These are phyloP conservation scores for Colletotrichum ledebouriae DNA, from an alignment of 2,329 filamentous ascomycete genomes.

Conservation along the genomic window DNA sequence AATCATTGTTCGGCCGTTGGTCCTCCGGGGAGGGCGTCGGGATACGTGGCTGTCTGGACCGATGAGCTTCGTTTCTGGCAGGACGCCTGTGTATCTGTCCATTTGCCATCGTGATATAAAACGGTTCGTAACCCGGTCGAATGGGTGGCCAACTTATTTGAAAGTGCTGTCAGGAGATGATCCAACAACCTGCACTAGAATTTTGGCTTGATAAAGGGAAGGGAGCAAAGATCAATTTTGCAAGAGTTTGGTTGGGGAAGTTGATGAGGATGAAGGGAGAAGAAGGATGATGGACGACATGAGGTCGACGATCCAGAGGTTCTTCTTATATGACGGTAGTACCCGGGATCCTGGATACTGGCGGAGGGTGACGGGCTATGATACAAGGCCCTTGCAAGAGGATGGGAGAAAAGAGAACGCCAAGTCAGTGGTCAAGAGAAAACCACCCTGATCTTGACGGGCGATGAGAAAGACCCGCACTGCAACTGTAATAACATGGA, in stretches of 20 bases:
- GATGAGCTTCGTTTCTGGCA: no score
- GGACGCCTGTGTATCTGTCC: no score
- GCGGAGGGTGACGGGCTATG: conserved; percentile 2
- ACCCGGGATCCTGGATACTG: conserved; percentile 1
- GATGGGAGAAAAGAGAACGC: conserved; percentile 20
- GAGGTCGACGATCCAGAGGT: neutral
- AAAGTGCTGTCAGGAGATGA: no score
- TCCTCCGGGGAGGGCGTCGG: no score
- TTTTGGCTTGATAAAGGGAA: no score
- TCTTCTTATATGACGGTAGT: conserved; percentile 5
- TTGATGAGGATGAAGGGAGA: neutral
- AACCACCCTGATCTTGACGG: neutral
- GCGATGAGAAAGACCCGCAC: neutral
- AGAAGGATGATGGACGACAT: neutral
- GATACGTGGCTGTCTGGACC: no score
- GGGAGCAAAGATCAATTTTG: no score
- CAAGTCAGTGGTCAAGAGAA: conserved; percentile 11
- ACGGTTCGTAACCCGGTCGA: no score
- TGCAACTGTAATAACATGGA: conserved; percentile 8
- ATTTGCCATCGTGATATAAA: no score
- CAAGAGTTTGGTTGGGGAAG: neutral
- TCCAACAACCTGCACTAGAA: no score
- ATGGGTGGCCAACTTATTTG: no score
- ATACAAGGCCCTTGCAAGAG: neutral
- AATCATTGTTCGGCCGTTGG: no score